Evolutionary conservation across 768 basidiomycete genomes (phyloP).

Genomic region (Hygrocybe punicea): DNA sequence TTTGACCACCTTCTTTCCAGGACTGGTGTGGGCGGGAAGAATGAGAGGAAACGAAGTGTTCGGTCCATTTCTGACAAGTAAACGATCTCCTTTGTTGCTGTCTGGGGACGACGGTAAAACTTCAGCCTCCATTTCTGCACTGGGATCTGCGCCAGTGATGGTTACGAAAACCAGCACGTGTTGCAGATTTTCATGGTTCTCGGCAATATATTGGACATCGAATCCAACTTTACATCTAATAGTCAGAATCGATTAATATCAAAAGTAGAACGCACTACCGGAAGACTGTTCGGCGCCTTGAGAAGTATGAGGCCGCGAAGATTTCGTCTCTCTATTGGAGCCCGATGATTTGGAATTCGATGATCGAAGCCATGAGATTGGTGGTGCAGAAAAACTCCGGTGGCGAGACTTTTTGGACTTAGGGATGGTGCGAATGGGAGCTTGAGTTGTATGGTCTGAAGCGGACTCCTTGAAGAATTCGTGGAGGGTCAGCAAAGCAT

Average conservation of each 20-base stretch:
- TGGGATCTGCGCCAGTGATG: constrained; percentile 46
- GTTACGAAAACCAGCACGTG: constrained; percentile 75
- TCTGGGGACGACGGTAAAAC: constrained; percentile 50
- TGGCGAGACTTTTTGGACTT: constrained; percentile 34
- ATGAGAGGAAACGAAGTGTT: constrained; percentile 55
- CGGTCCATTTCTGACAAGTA: constrained; percentile 60
- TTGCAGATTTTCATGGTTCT: constrained; percentile 83
- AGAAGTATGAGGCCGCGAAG: constrained; percentile 11
- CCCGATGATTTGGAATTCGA: constrained; percentile 27
- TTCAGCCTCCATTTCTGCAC: constrained; percentile 61
- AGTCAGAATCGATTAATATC: background rate
- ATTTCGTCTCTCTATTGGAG: constrained; percentile 17
- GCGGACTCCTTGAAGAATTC: constrained; percentile 57
- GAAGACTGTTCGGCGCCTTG: background rate
- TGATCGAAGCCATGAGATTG: constrained; percentile 55
- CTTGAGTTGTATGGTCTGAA: constrained; percentile 24
- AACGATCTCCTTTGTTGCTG: constrained; percentile 46
- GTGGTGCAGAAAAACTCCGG: constrained; percentile 60
- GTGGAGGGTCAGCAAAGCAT: constrained; percentile 53
- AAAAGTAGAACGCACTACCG: background rate
- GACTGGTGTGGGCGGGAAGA: constrained; percentile 53
- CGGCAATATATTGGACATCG: constrained; percentile 54
- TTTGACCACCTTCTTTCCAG: constrained; percentile 60
- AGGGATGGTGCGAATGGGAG: constrained; percentile 10
- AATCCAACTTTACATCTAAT: constrained; percentile 30